Evolutionary conservation across 768 basidiomycete genomes (phyloP).

Genomic region (Rhodosporidiobolus odoratus): DNA sequence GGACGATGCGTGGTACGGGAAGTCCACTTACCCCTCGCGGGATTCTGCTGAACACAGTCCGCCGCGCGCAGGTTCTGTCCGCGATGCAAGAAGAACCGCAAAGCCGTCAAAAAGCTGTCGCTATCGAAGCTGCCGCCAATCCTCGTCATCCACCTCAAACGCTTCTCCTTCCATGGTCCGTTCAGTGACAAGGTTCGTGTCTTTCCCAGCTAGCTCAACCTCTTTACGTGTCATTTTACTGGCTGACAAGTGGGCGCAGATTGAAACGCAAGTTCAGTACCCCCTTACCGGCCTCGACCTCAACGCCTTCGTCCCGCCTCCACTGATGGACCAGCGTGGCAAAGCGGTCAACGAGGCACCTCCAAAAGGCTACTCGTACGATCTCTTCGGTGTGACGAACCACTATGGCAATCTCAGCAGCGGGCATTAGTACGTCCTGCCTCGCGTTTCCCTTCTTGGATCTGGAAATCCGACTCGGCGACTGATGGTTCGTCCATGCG

Average conservation of each 20-base stretch:
- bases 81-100: slow-evolving; percentile 79
- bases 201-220: not conserved
- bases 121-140: slow-evolving; percentile 90
- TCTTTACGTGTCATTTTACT: not conserved
- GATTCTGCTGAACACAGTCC: slow-evolving; percentile 1
- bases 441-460: not conserved
- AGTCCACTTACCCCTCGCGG: not conserved
- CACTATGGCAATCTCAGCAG: slow-evolving; percentile 90
- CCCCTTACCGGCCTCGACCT: slow-evolving; percentile 60
- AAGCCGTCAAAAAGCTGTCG: slow-evolving; percentile 77
- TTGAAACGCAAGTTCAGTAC: slow-evolving; percentile 91
- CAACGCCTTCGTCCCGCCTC: slow-evolving; percentile 79
- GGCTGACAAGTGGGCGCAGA: slow-evolving; percentile 41
- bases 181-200: slow-evolving; percentile 73
- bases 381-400: slow-evolving; percentile 91
- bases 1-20: slow-evolving; percentile 80
- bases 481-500: slow-evolving; percentile 4
- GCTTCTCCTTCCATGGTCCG: slow-evolving; percentile 81
- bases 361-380: slow-evolving; percentile 77
- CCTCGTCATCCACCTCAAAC: slow-evolving; percentile 82
- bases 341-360: slow-evolving; percentile 48
- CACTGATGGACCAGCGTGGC: slow-evolving; percentile 52
- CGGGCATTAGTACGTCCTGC: slow-evolving; percentile 69
- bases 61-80: slow-evolving; percentile 76
- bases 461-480: not conserved